Evolutionary conservation across 163 green algal genomes (phyloP).

Genomic region (Chloromonas sp.): DNA sequence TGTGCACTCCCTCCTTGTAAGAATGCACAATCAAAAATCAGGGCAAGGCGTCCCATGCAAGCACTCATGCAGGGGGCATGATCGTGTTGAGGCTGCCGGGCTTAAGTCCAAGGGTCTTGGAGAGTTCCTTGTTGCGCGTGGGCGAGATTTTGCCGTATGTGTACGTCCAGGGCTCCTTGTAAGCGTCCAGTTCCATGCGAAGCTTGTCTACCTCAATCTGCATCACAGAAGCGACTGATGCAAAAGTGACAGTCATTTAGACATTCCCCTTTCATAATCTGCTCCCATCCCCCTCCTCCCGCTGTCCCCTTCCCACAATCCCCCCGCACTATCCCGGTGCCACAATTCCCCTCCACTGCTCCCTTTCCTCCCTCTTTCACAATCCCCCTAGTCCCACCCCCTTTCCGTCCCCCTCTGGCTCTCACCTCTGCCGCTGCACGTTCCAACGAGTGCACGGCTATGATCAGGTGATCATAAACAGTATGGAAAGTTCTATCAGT

Average conservation of each 20-base stretch:
- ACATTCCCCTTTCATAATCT: neutral
- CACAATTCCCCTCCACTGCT: too few species aligned
- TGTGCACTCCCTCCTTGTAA: too few species aligned
- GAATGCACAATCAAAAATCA: too few species aligned
- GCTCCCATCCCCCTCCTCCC: neutral
- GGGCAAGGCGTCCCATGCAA: too few species aligned
- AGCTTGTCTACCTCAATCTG: slow-evolving; percentile 8
- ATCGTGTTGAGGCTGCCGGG: neutral
- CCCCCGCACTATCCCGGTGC: too few species aligned
- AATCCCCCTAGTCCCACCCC: too few species aligned
- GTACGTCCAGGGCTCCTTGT: slow-evolving; percentile 6
- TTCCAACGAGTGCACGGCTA: too few species aligned
- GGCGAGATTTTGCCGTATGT: neutral
- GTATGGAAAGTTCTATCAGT: too few species aligned
- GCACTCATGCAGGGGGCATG: neutral
- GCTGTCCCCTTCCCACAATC: neutral
- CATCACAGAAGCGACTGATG: neutral
- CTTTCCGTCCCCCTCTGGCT: too few species aligned
- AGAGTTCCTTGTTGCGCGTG: neutral
- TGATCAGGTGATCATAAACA: too few species aligned
- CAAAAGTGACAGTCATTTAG: neutral
- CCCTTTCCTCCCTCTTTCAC: too few species aligned
- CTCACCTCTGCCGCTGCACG: too few species aligned
- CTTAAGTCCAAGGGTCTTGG: neutral
- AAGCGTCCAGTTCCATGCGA: slow-evolving; percentile 12